Evolutionary conservation across 163 green algal species (phyloP).

Genomic region (Scenedesmus sp.): DNA sequence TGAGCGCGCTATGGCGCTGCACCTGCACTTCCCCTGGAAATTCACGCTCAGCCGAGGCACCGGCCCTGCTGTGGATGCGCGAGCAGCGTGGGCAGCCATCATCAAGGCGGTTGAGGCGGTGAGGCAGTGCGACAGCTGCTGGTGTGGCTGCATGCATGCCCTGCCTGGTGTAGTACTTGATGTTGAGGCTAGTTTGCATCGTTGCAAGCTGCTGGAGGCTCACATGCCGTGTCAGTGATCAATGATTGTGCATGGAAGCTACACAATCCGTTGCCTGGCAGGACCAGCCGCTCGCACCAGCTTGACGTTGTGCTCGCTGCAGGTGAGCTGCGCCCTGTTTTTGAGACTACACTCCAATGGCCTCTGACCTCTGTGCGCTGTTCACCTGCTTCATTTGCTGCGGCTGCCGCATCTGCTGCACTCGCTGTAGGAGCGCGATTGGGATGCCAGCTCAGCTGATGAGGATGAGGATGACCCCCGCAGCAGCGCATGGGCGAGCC

Average conservation of each 20-base stretch:
- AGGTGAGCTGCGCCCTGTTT: no score
- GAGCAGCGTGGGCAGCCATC: slow-evolving; percentile 24
- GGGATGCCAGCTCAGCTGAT: slow-evolving; percentile 28
- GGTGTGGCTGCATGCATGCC: not conserved
- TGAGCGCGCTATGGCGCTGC: slow-evolving; percentile 54
- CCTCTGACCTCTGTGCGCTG: not conserved
- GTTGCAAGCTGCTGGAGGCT: not conserved
- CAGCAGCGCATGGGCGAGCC: not conserved
- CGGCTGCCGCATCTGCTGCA: not conserved
- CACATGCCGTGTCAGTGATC: not conserved
- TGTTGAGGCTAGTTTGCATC: not conserved
- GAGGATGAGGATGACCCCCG: not conserved
- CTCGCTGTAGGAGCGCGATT: slow-evolving; percentile 33
- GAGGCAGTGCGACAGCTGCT: not conserved
- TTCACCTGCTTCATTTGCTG: not conserved
- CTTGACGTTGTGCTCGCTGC: no score
- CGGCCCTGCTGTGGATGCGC: not conserved
- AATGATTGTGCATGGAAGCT: no score
- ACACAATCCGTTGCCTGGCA: no score
- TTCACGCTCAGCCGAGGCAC: slow-evolving; percentile 60
- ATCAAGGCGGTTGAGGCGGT: slow-evolving; percentile 13
- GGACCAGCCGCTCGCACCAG: no score
- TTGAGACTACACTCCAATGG: no score
- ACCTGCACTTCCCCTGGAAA: slow-evolving; percentile 55
- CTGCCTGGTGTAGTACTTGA: not conserved